Conservation (phyloP, 352 stramenopile species). For the Phytophthora meadii region DNA sequence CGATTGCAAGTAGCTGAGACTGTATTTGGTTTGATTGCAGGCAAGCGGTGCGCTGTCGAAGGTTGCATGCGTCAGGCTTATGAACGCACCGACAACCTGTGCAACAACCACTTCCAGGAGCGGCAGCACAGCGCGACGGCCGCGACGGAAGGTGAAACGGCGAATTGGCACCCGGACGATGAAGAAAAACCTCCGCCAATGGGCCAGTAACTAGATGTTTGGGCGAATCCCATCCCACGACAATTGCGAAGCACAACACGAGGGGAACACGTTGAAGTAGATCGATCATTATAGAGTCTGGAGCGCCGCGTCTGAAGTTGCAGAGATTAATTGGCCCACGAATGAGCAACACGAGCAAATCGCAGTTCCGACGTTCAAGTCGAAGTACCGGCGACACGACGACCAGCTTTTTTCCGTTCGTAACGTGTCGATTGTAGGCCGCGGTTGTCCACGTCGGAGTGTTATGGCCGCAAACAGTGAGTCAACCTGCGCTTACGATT, state of each 20-base stretch:
- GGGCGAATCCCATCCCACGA: slow-evolving; percentile 25
- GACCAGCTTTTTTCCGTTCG: slow-evolving; percentile 13
- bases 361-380: slow-evolving; percentile 29
- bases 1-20: background rate
- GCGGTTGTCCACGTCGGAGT: slow-evolving; percentile 2
- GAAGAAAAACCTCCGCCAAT: slow-evolving; percentile 35
- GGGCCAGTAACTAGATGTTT: slow-evolving; percentile 25
- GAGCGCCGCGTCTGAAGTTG: slow-evolving; percentile 19
- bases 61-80: slow-evolving; percentile 72
- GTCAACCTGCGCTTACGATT: slow-evolving; percentile 10
- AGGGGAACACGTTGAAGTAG: slow-evolving; percentile 27
- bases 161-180: slow-evolving; percentile 15
- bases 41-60: slow-evolving; percentile 64
- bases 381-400: slow-evolving; percentile 11
- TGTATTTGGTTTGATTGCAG: slow-evolving; percentile 11
- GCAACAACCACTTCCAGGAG: slow-evolving; percentile 68
- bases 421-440: background rate
- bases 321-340: slow-evolving; percentile 11
- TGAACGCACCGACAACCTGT: slow-evolving; percentile 78
- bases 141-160: slow-evolving; percentile 2
- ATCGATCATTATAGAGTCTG: slow-evolving; percentile 27
- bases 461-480: slow-evolving; percentile 9
- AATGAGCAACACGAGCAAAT: slow-evolving; percentile 21
- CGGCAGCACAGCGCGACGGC: slow-evolving; percentile 22
- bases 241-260: slow-evolving; percentile 10